These are phyloP conservation scores for Neodidymelliopsis sp. DNA, from an alignment of 2,329 filamentous ascomycete genomes.

Conservation along the genomic window DNA sequence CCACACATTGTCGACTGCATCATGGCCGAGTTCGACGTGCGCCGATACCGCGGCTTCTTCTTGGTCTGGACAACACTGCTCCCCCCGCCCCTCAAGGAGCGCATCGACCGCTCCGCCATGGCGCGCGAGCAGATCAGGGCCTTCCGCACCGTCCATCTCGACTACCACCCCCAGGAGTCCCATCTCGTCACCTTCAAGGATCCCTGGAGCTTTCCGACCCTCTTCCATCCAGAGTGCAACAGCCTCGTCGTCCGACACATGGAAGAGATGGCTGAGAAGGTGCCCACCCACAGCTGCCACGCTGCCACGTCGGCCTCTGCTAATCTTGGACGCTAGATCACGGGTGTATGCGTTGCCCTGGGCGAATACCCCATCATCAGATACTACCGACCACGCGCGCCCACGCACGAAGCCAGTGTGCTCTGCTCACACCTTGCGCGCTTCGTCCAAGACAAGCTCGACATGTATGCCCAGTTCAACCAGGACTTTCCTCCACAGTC, in stretches of 20 bases:
- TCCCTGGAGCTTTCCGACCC: conserved; percentile 91
- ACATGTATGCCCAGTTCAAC: conserved; percentile 86
- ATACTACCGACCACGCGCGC: conserved; percentile 80
- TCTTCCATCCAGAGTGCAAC: conserved; percentile 93
- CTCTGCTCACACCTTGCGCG: conserved; percentile 86
- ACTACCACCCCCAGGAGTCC: conserved; percentile 90
- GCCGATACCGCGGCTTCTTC: conserved; percentile 79
- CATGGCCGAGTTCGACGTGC: conserved; percentile 87
- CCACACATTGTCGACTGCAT: conserved; percentile 92
- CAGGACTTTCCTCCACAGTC: conserved; percentile 83
- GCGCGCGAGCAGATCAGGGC: conserved; percentile 78
- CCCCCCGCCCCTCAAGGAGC: conserved; percentile 72
- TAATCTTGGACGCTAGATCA: conserved; percentile 64
- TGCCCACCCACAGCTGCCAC: conserved; percentile 47
- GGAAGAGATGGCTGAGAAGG: conserved; percentile 86
- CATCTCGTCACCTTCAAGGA: conserved; percentile 91
- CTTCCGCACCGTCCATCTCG: conserved; percentile 82
- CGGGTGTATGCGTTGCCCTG: conserved; percentile 86
- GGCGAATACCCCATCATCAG: conserved; percentile 93
- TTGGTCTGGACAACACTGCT: conserved; percentile 87
- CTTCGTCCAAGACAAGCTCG: conserved; percentile 90
- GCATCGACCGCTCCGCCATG: conserved; percentile 74
- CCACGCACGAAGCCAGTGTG: conserved; percentile 85
- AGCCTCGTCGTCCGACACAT: conserved; percentile 82
- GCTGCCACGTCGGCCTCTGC: background rate